Percentiles rank a stretch among this genome's conserved stretches.
Conservation (phyloP, 768 basidiomycete genomes). For the Rhizopogon rudus region DNA sequence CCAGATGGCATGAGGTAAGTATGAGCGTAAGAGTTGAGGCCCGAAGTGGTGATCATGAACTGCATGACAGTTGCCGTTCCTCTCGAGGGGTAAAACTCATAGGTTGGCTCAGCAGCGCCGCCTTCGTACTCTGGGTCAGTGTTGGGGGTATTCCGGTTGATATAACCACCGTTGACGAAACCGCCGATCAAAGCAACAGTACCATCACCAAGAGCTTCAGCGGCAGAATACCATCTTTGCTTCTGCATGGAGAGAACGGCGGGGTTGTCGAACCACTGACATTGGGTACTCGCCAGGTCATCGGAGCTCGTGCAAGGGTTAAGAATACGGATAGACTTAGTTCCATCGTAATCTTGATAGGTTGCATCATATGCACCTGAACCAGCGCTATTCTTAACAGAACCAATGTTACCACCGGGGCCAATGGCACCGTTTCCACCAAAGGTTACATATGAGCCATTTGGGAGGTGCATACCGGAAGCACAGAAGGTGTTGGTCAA, state of each 20-base stretch:
- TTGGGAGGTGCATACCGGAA: conserved; percentile 78
- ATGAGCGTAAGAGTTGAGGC: conserved; percentile 74
- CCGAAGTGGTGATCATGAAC: conserved; percentile 69
- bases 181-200: conserved; percentile 77
- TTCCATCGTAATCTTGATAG: conserved; percentile 81
- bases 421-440: conserved; percentile 78
- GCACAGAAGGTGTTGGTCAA: conserved; percentile 75
- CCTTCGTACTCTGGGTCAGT: conserved; percentile 57
- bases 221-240: conserved; percentile 74
- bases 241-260: conserved; percentile 59
- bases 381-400: conserved; percentile 39
- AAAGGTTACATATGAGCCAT: conserved; percentile 69
- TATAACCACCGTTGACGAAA: conserved; percentile 72
- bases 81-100: conserved; percentile 75
- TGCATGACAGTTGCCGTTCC: conserved; percentile 49
- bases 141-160: conserved; percentile 73
- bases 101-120: conserved; percentile 75
- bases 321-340: conserved; percentile 73
- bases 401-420: conserved; percentile 55
- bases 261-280: conserved; percentile 72
- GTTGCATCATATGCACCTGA: conserved; percentile 54
- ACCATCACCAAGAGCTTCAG: conserved; percentile 74
- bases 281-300: conserved; percentile 43
- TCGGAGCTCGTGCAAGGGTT: conserved; percentile 59
- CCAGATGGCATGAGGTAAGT: conserved; percentile 73